Evolutionary conservation across 768 basidiomycete species (phyloP).

Genomic region (Clavulina sp.): DNA sequence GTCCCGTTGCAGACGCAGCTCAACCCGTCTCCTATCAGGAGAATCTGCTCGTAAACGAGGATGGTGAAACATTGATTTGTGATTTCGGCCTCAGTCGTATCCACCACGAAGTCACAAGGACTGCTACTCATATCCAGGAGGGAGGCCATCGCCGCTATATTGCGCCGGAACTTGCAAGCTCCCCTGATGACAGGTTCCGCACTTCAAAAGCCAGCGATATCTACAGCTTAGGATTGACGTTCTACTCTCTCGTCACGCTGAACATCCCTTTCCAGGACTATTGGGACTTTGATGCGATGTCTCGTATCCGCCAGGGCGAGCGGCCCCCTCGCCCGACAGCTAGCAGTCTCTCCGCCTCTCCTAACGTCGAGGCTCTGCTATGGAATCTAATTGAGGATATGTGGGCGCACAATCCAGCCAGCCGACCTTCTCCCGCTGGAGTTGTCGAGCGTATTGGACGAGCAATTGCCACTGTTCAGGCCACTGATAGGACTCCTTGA

Average conservation of each 20-base stretch:
- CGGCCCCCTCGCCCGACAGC: too few species aligned
- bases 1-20: too few species aligned
- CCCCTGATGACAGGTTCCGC: not conserved
- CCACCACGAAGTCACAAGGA: not conserved
- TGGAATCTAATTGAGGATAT: not conserved
- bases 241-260: not conserved
- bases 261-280: not conserved
- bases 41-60: conserved; percentile 5
- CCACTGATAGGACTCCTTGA: too few species aligned
- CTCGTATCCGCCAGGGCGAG: too few species aligned
- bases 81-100: conserved; percentile 6
- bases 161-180: not conserved
- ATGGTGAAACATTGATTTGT: conserved; percentile 1
- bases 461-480: too few species aligned
- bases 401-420: not conserved
- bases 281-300: too few species aligned
- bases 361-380: not conserved
- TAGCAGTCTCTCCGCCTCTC: too few species aligned
- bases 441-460: not conserved
- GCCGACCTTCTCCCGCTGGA: not conserved
- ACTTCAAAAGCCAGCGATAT: not conserved
- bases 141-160: not conserved
- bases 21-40: too few species aligned
- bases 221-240: not conserved
- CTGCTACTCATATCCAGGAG: not conserved